Evolutionary conservation across 169 alveolate species (phyloP), one percentile per base, ranked within the genome.

Genomic region (Ophryocystis elektroscirrha): DNA sequence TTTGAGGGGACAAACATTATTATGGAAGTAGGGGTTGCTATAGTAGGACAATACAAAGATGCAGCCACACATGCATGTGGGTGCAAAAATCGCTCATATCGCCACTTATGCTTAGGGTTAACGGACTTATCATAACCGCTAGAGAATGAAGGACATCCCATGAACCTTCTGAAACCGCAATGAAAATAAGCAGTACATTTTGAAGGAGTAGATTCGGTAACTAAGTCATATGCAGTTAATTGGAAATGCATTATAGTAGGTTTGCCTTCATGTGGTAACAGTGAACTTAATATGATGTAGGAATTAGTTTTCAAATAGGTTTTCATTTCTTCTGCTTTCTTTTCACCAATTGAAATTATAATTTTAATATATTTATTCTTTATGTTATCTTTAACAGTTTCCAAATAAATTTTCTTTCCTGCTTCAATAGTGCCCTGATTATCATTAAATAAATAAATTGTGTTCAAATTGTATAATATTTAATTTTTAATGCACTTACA

Each of bases 151-250:
- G n/a, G n/a, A n/a, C n/a, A n/a, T n/a, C n/a, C n/a, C n/a, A n/a
- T n/a, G n/a, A 0, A 62, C 70, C 73, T 47, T 1, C 74, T 28
- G 39, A 65, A 65, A 19, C 74, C 74, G 57, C 69, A 59, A 28
- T 54, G 51, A 41, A 59, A 27, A 29, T 44, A 12, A 39, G 56
- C 48, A 15, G 46, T 48, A 15, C 52, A 64, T 51, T 65, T 65
- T 55, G 64, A 32, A 28, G 59, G 55, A n/a, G 60, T 9, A 1
- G 65, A 37, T n/a, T 28, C 63, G 7, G 48, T 59, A 15, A 35
- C 28, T 0, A n/a, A 9, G 2, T 43, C 62, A 6, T 57, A 39
- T 15, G 61, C 38, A 42, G 56, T 51, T 20, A 63, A 24, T 41
- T 44, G 55, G 24, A 53, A 35, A 47, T 65, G 66, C 42, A 65